Evolutionary conservation across 228 moss, liverwort and hornwort species (phyloP).

Genomic region (Sphagnum magellanicum): DNA sequence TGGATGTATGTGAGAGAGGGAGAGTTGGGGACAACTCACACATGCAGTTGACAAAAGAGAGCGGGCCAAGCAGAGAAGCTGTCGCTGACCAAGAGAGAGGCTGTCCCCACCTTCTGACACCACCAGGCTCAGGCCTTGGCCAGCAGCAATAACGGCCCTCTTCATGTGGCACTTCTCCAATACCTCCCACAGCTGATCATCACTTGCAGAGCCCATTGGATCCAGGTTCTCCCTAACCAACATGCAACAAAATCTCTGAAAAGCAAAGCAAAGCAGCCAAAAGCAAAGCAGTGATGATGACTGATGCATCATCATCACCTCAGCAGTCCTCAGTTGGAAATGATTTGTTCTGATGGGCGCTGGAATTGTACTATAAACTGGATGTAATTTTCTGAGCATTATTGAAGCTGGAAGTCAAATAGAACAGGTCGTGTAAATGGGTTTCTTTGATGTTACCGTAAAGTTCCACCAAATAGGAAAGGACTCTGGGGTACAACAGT

Average conservation of each 20-base stretch:
- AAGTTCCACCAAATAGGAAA: slow-evolving; percentile 85
- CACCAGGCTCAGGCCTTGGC: slow-evolving; percentile 56
- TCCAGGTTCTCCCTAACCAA: slow-evolving; percentile 72
- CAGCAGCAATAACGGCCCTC: slow-evolving; percentile 35
- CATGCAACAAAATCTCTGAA: not conserved
- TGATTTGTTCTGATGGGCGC: no score
- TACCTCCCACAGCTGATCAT: slow-evolving; percentile 67
- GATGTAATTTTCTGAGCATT: no score
- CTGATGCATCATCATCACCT: no score
- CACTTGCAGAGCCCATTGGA: slow-evolving; percentile 47
- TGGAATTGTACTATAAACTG: no score
- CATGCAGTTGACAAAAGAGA: slow-evolving; percentile 70
- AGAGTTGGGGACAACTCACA: slow-evolving; percentile 27
- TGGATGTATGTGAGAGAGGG: slow-evolving; percentile 1
- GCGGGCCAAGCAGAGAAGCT: slow-evolving; percentile 87
- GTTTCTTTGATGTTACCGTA: slow-evolving; percentile 36
- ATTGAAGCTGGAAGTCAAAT: no score
- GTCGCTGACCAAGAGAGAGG: slow-evolving; percentile 87
- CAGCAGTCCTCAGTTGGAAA: no score
- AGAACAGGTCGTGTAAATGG: no score
- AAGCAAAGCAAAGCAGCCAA: not conserved
- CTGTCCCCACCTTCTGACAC: slow-evolving; percentile 80
- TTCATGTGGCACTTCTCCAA: slow-evolving; percentile 58
- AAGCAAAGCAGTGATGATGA: no score
- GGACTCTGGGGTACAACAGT: slow-evolving; percentile 92